These are phyloP conservation scores for Musa beccarii DNA, from an alignment of 176 grass and related monocot genomes.

Conservation along the genomic window DNA sequence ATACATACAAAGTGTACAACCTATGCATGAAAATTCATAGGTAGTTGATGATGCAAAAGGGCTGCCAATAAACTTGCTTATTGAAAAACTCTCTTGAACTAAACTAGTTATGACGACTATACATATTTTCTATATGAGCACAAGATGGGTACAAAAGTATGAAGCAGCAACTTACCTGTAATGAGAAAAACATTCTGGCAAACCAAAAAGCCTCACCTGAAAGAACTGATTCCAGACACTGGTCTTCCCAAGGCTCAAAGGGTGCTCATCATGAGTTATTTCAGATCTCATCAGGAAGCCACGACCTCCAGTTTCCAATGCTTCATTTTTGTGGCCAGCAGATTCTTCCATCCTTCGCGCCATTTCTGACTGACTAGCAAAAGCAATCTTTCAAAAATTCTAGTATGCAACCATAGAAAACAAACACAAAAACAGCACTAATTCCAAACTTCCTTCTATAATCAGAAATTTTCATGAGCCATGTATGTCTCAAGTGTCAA, in stretches of 20 bases:
- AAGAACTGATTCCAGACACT: conserved; percentile 74
- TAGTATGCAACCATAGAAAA: conserved; percentile 4
- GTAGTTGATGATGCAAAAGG: not conserved
- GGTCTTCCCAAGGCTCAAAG: conserved; percentile 70
- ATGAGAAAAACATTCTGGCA: not conserved
- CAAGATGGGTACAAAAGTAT: not conserved
- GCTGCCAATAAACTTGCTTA: not conserved
- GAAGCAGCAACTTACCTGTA: not conserved
- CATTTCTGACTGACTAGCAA: conserved; percentile 73
- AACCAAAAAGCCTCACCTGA: conserved; percentile 33
- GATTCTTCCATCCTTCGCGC: conserved; percentile 27
- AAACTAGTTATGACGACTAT: not conserved
- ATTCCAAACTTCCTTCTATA: not conserved
- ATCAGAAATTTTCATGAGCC: not conserved
- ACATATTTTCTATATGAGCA: not conserved
- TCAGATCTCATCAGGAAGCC: conserved; percentile 49
- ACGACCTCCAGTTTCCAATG: conserved; percentile 19
- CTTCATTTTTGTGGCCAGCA: conserved; percentile 8
- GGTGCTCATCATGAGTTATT: conserved; percentile 55
- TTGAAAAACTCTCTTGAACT: not conserved
- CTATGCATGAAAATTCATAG: too few species aligned
- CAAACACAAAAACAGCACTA: not conserved
- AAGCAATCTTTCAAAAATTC: conserved; percentile 22
- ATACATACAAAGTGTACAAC: too few species aligned
- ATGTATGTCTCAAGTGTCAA: not conserved